Percentiles rank a stretch among this genome's conserved stretches.
Conservation (phyloP, 768 basidiomycete genomes). For the Amanita inopinata region DNA sequence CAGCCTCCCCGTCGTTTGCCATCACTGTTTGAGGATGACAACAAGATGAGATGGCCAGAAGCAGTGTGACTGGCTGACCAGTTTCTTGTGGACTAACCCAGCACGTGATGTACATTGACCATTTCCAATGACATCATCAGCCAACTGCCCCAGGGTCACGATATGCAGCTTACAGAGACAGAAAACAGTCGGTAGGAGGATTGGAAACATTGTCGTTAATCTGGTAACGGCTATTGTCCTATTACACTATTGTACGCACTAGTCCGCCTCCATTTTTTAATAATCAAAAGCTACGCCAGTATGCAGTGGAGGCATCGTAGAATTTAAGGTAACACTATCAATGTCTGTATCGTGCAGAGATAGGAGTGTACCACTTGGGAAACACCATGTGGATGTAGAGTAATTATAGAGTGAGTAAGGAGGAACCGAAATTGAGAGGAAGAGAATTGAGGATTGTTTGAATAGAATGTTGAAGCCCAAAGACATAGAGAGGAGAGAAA, state of each 20-base stretch:
- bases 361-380: background rate
- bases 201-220: background rate
- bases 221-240: background rate
- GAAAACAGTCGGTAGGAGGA: too few relatives aligned
- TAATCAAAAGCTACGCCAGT: background rate
- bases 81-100: background rate
- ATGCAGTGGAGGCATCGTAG: background rate
- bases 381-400: slow-evolving; percentile 4
- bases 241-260: slow-evolving; percentile 4
- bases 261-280: background rate
- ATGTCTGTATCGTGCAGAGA: slow-evolving; percentile 1
- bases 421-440: background rate
- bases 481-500: background rate
- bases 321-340: slow-evolving; percentile 6
- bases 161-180: background rate
- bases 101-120: slow-evolving; percentile 4
- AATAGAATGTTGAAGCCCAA: slow-evolving; percentile 5
- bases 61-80: background rate
- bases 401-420: slow-evolving; percentile 7
- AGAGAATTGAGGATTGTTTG: background rate
- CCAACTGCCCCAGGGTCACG: background rate
- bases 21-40: too few relatives aligned
- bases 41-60: too few relatives aligned
- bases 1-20: slow-evolving; percentile 2
- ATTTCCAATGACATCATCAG: slow-evolving; percentile 2